These are phyloP conservation scores for Tripterygium wilfordii DNA, from an alignment of 177 flowering plant genomes.

Conservation along the genomic window DNA sequence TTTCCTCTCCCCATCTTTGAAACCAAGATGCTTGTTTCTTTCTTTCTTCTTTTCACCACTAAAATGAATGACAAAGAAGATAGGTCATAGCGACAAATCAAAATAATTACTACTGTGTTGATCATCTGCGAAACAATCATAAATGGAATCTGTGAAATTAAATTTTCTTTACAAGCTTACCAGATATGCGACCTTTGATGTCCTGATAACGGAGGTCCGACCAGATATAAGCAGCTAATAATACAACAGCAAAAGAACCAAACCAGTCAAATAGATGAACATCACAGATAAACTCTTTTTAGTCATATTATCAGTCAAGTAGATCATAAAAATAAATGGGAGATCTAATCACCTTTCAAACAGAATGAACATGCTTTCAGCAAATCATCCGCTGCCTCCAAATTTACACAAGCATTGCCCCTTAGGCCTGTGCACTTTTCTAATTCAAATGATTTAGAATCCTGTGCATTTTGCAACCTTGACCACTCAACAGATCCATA, in stretches of 20 bases:
- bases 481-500: conserved; percentile 27
- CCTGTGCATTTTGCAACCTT: conserved; percentile 28
- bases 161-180: conserved; percentile 31
- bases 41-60: conserved; percentile 75
- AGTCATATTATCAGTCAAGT: not conserved
- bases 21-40: conserved; percentile 53
- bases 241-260: conserved; percentile 8
- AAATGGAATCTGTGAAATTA: too few relatives aligned
- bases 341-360: conserved; percentile 62
- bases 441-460: conserved; percentile 28
- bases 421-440: conserved; percentile 30
- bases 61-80: too few relatives aligned
- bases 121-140: too few relatives aligned
- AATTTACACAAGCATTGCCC: conserved; percentile 19
- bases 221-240: conserved; percentile 80
- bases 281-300: not conserved
- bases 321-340: not conserved
- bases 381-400: conserved; percentile 21
- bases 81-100: too few relatives aligned
- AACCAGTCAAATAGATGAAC: not conserved
- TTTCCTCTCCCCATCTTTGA: conserved; percentile 28
- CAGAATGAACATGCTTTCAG: conserved; percentile 73
- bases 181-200: conserved; percentile 64
- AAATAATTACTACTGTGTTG: too few relatives aligned
- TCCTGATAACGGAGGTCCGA: conserved; percentile 90